Percentiles rank a stretch among this genome's conserved stretches.
These are phyloP conservation scores for Botrytis aclada DNA, from an alignment of 2,329 filamentous ascomycete species.

Conservation along the genomic window DNA sequence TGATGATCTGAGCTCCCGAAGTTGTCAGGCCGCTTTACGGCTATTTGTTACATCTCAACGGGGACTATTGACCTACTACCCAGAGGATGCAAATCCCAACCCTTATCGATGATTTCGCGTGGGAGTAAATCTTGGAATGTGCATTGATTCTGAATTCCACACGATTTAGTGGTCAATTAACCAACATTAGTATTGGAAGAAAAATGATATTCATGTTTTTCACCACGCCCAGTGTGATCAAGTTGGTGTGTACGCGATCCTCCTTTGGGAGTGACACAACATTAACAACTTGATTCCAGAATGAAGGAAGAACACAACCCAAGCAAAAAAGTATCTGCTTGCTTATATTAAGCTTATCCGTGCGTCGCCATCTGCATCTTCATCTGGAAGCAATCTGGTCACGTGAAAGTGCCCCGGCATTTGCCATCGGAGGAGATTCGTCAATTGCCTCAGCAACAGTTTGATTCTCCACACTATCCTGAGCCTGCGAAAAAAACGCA, in stretches of 20 bases:
- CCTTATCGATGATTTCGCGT: background rate
- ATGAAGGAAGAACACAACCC: background rate
- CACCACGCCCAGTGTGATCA: background rate
- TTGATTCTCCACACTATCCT: slow-evolving; percentile 5
- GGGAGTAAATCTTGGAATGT: background rate
- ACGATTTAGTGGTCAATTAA: background rate
- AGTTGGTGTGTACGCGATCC: background rate
- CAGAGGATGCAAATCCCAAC: slow-evolving; percentile 9
- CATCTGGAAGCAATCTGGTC: background rate
- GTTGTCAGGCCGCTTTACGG: slow-evolving; percentile 9
- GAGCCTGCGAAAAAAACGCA: slow-evolving; percentile 7
- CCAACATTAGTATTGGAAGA: background rate
- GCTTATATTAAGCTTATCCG: slow-evolving; percentile 21
- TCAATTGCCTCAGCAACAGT: slow-evolving; percentile 18
- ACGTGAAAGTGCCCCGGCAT: slow-evolving; percentile 2
- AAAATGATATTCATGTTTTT: background rate
- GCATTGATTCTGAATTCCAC: background rate
- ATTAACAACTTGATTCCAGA: slow-evolving; percentile 9
- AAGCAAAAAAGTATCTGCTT: slow-evolving; percentile 11
- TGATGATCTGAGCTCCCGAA: background rate
- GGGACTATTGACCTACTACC: background rate
- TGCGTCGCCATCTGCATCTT: slow-evolving; percentile 1
- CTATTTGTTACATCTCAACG: slow-evolving; percentile 6
- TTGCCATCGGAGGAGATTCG: background rate
- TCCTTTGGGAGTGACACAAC: slow-evolving; percentile 21